Evolutionary conservation across 345 rosid genomes (phyloP).

Genomic region (Passiflora organensis): DNA sequence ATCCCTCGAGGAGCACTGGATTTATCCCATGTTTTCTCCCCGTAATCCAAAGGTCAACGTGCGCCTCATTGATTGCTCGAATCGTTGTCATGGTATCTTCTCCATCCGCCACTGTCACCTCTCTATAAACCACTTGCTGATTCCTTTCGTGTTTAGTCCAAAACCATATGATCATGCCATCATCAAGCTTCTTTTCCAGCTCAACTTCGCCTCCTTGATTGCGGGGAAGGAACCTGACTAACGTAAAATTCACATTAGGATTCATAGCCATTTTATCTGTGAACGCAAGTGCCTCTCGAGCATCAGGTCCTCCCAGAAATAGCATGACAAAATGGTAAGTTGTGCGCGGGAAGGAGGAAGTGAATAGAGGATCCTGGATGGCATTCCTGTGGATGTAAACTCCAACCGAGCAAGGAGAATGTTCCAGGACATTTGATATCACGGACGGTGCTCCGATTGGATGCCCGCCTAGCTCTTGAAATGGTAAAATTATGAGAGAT

Average conservation of each 20-base stretch:
- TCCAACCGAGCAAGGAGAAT: slow-evolving; percentile 80
- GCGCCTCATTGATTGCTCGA: slow-evolving; percentile 36
- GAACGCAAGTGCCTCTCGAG: slow-evolving; percentile 58
- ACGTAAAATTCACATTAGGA: slow-evolving; percentile 37
- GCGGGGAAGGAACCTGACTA: slow-evolving; percentile 48
- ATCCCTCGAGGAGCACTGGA: slow-evolving; percentile 51
- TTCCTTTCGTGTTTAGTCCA: slow-evolving; percentile 67
- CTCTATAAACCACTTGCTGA: slow-evolving; percentile 47
- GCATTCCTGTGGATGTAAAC: slow-evolving; percentile 48
- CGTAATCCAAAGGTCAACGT: slow-evolving; percentile 59
- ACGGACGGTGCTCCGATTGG: slow-evolving; percentile 19
- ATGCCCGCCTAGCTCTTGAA: slow-evolving; percentile 27
- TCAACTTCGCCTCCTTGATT: slow-evolving; percentile 52
- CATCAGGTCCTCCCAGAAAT: slow-evolving; percentile 77
- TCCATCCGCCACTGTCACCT: slow-evolving; percentile 61
- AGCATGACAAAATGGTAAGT: slow-evolving; percentile 29
- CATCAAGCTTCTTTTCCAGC: slow-evolving; percentile 67
- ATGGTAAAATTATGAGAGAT: slow-evolving; percentile 53
- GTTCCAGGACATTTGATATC: slow-evolving; percentile 36
- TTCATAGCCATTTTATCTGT: slow-evolving; percentile 52
- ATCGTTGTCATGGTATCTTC: slow-evolving; percentile 61
- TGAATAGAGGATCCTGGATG: slow-evolving; percentile 15
- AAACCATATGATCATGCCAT: slow-evolving; percentile 69
- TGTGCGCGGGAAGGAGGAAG: background rate
- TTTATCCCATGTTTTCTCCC: slow-evolving; percentile 66